Base-by-base conservation (phyloP, 2,329 filamentous ascomycete genomes). In the Nothophoma quercina region DNA sequence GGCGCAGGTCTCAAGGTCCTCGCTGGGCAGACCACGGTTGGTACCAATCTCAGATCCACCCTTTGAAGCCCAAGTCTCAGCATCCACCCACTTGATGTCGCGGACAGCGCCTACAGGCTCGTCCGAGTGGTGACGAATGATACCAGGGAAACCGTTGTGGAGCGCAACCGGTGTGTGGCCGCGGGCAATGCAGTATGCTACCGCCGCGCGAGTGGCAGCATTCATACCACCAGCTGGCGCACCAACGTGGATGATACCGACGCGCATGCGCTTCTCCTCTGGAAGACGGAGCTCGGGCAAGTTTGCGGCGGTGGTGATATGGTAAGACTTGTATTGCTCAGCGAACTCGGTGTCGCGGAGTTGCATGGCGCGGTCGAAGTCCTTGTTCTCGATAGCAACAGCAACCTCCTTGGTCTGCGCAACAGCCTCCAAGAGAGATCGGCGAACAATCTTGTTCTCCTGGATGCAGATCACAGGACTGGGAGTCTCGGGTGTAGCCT, bases 171-270 rank as follows among this genome's bases (percentile, higher is more conserved):
- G 90, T 44, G 91, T 91, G 74, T 99, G 95, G n/a, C 95, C 95
- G 53, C 92, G 86, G 35, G 90, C 89, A 51, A 96, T 76, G 73
- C 93, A 98, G 80, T 97, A 97, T 25, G 92, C 91, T 15, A 97
- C 93, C 12, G 91, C 93, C 23, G 91, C 93, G 63, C 95, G 87
- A 16, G 96, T 95, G 33, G 95, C 95, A 22, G 93, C 93, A 76
- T 99, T 99, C 90, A 99, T 98, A 67, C 95, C 95, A 75, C 95
- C 95, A 23, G 95, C 95, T 7, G 95, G 95, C 10, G 95, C 95
- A 67, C 95, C 95, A 19, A 98, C 93, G 68, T 98, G 96, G 76
- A 99, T 91, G 69, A 99, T 96, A 40, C 91, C 95, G 67, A 99
- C 90, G 62, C 87, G 88, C 90, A 98, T 92, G 63, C 88, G 86